Conservation (phyloP, 805 yeast genomes). For the Lachancea fermentati region DNA sequence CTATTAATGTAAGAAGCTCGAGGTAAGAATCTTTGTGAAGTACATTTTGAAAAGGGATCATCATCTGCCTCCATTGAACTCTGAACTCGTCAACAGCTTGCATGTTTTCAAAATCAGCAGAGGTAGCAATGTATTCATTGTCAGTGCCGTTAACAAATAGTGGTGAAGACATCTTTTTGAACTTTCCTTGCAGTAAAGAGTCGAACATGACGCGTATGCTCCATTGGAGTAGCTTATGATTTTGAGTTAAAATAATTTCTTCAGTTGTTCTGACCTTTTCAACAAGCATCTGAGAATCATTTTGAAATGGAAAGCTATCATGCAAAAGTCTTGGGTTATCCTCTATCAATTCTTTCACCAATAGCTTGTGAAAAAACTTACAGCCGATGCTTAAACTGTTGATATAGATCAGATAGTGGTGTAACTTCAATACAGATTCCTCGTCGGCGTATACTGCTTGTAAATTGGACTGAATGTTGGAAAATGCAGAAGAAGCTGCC, state of each 20-base stretch:
- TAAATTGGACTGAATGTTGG: slow-evolving; percentile 33
- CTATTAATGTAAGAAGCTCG: slow-evolving; percentile 42
- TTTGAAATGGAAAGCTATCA: slow-evolving; percentile 36
- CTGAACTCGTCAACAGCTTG: slow-evolving; percentile 45
- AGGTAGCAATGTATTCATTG: slow-evolving; percentile 23
- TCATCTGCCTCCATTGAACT: slow-evolving; percentile 55
- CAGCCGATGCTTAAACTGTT: slow-evolving; percentile 67
- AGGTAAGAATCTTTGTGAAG: slow-evolving; percentile 50
- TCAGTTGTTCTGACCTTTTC: slow-evolving; percentile 23
- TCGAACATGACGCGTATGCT: slow-evolving; percentile 40
- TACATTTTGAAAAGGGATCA: slow-evolving; percentile 59
- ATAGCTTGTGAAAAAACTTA: slow-evolving; percentile 49
- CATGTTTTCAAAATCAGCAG: slow-evolving; percentile 34
- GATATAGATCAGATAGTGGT: slow-evolving; percentile 58
- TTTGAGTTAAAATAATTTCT: slow-evolving; percentile 23
- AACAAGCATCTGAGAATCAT: slow-evolving; percentile 29
- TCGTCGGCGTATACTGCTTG: slow-evolving; percentile 31
- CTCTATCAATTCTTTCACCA: slow-evolving; percentile 32
- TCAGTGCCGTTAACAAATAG: slow-evolving; percentile 29
- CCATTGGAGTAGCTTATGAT: slow-evolving; percentile 33
- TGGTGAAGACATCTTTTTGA: slow-evolving; percentile 40
- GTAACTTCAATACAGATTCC: slow-evolving; percentile 37
- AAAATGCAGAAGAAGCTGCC: slow-evolving; percentile 38
- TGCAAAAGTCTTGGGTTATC: slow-evolving; percentile 30
- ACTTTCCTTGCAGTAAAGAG: slow-evolving; percentile 30